Base-by-base conservation (phyloP, 305 asterid genomes). In the Solanum hybrid region DNA sequence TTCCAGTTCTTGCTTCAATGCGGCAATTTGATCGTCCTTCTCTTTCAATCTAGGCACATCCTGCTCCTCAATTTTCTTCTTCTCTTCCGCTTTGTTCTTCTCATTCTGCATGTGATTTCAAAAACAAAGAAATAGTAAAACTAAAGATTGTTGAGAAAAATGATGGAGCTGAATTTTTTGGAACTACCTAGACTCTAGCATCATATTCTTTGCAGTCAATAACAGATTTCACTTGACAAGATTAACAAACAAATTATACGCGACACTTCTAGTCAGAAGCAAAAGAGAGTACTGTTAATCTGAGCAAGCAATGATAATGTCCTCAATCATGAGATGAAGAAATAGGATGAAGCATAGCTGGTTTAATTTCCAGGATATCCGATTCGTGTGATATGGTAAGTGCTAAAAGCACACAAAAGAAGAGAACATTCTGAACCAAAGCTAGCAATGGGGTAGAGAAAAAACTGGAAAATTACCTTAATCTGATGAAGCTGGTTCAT, bases 401-500 rank as follows among this genome's bases (percentile, higher is more conserved):
- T 38, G 14, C 17, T 26, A 40, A 79, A 77, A 40, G 37, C 26
- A 16, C 71, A 81, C 26, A 27, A 81, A 81, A 40, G 26, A 40
- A 8, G 26, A 16, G 72, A 80, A 13, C 35, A 38, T 79, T 38
- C 86, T 80, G 69, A 80, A 26, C 6, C 31, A 29, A 29, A 81
- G 37, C 71, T 40, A 81, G 86, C 16, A 81, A 42, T 24, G 66
- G 8, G 5, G n/a, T 4, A 37, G 9, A 80, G 24, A 42, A 4
- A 38, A 81, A 80, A 80, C 8, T 27, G 4, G 69, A 17, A 77
- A 27, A 42, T 82, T 92, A 94, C 97, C 98, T 94, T 95, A 86
- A 91, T 88, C 89, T 93, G 96, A 90, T 93, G 95, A 36, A 92
- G 92, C 91, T 94, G 96, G 90, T 93, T 94, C 94, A 80, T 93